Evolutionary conservation across 2,329 filamentous ascomycete species (phyloP).

Genomic region (Trichoderma atrobrunneum): DNA sequence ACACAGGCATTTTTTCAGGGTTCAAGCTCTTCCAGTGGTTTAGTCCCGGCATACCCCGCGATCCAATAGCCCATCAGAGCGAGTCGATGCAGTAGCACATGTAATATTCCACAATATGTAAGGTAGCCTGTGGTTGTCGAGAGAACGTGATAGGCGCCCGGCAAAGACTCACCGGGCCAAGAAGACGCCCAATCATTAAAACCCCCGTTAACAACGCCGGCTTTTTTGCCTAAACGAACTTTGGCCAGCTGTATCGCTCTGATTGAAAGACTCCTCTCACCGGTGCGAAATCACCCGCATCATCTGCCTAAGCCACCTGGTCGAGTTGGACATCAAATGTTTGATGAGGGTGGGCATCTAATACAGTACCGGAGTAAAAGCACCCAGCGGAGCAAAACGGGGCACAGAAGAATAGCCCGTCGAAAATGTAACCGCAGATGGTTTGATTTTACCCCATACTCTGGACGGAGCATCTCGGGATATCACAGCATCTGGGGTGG

Average conservation of each 20-base stretch:
- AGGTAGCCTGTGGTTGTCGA: neutral
- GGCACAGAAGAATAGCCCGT: neutral
- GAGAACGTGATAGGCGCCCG: neutral
- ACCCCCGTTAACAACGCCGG: neutral
- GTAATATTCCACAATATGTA: neutral
- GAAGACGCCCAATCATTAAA: neutral
- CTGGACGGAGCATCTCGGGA: neutral
- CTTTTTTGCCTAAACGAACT: conserved; percentile 13
- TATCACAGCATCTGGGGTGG: neutral
- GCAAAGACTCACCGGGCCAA: neutral
- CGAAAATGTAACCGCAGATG: neutral
- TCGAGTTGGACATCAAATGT: neutral
- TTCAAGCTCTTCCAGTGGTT: neutral
- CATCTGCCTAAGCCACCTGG: conserved; percentile 12
- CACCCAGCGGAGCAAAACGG: neutral
- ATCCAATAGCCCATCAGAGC: neutral
- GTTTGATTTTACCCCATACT: neutral
- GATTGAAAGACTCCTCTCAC: neutral
- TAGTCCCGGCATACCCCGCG: conserved; percentile 1
- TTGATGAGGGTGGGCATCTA: neutral
- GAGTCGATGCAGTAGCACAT: neutral
- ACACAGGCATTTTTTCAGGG: neutral
- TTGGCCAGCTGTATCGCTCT: conserved; percentile 11
- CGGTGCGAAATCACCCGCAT: conserved; percentile 3
- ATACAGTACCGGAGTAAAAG: neutral